Base-by-base conservation (phyloP, 2,329 filamentous ascomycete genomes). In the Fusarium setosum region DNA sequence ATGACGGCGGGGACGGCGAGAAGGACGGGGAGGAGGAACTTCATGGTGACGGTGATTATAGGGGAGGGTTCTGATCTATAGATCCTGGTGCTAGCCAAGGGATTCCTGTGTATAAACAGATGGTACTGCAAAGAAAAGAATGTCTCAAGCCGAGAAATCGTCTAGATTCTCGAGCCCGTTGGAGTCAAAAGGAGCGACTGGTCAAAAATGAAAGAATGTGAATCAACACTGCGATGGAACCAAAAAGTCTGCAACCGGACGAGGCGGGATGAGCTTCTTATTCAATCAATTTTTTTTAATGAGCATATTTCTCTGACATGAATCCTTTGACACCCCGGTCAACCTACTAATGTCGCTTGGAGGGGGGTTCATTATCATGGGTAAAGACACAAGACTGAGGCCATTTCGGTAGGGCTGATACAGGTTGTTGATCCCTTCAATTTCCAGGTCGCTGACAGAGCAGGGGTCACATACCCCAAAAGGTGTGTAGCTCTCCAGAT, bases 381-480 rank as follows among this genome's bases (percentile, higher is more conserved):
- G 20, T 47, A 44, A 49, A 48, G 18, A 37, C 24, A 10, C 17
- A 52, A 34, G 12, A 56, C 68, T 69, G 62, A 72, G 65, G 64
- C 64, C 68, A 64, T 65, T 71, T 49, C 18, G 40, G 62, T 71
- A 72, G 67, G 70, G 70, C 70, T 72, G 70, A 70, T 44, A 70
- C 70, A 66, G 13, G 40, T 50, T 49, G 32, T n/a, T 32, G 44
- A 58, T 63, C 67, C 70, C 49, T 72, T 61, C 65, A 72, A 72
- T 72, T 70, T 72, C 62, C 48, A 38, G n/a, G 53, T 54, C 48
- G 47, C 42, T 50, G 49, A 20, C 41, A 31, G 40, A 48, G 32
- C 32, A 35, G 32, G 11, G 32, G 32, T 17, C n/a, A n/a, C n/a
- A n/a, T n/a, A n/a, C n/a, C n/a, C n/a, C n/a, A n/a, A n/a, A n/a